A percentile compares a stretch with the other conserved stretches of the same genome.
Conservation (phyloP, 192 early-diverging fungal genomes). For the Dissophora ornata region DNA sequence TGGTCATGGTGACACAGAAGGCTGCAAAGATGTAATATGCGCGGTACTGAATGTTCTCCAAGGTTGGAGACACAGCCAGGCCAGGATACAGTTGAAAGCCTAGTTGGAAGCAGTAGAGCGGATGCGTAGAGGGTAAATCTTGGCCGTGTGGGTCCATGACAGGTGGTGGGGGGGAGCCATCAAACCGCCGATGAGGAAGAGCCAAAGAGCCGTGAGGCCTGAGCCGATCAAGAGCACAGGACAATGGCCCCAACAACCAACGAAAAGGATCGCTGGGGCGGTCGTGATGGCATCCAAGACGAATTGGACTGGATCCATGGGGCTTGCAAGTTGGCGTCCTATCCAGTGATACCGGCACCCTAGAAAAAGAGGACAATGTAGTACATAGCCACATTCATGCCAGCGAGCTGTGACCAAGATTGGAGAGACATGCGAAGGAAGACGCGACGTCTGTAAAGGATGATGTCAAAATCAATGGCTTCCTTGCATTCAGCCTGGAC, state of each 20-base stretch:
- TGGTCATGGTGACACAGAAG: conserved; percentile 67
- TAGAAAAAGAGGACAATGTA: conserved; percentile 64
- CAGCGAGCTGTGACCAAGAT: conserved; percentile 83
- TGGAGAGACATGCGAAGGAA: conserved; percentile 76
- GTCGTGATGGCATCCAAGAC: conserved; percentile 86
- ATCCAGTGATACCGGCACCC: conserved; percentile 52
- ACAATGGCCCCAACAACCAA: conserved; percentile 87
- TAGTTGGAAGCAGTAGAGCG: conserved; percentile 94
- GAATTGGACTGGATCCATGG: conserved; percentile 77
- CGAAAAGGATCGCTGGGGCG: conserved; percentile 82
- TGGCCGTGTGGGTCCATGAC: conserved; percentile 90
- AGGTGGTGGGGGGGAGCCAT: conserved; percentile 57
- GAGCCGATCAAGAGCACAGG: conserved; percentile 81
- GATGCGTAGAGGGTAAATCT: conserved; percentile 91
- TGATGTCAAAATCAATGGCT: conserved; percentile 70
- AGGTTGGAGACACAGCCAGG: conserved; percentile 76
- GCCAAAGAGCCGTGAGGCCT: conserved; percentile 69
- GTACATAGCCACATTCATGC: conserved; percentile 91
- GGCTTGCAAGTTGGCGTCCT: conserved; percentile 63
- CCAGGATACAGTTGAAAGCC: conserved; percentile 85
- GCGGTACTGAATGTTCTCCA: conserved; percentile 72
- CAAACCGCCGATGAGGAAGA: conserved; percentile 71
- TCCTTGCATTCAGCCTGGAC: conserved; percentile 76
- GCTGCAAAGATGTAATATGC: conserved; percentile 78
- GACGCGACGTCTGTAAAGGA: conserved; percentile 65